A percentile compares a stretch with the other conserved stretches of the same genome.
Conservation (phyloP, 2,329 filamentous ascomycete species). For the Phoma sp. region DNA sequence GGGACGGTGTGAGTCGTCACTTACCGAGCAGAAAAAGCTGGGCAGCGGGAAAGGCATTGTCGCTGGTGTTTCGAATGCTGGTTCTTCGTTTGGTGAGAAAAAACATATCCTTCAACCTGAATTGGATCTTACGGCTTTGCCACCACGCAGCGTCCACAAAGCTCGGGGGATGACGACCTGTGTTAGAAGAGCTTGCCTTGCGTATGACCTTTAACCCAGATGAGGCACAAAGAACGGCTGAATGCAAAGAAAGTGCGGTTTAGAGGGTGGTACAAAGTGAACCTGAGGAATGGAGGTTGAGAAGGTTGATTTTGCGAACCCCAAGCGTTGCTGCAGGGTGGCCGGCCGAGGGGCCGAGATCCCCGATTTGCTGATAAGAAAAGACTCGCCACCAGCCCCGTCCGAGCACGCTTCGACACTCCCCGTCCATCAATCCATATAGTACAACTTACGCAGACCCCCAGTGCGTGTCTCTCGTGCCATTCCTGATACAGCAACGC, state of each 20-base stretch:
- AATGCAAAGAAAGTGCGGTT: conserved; percentile 5
- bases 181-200: conserved; percentile 29
- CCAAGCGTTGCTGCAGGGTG: conserved; percentile 8
- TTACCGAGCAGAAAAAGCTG: conserved; percentile 86
- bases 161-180: conserved; percentile 5
- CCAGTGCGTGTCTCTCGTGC: neutral
- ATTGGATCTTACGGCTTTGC: conserved; percentile 59
- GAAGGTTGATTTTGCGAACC: neutral
- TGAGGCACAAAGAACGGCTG: conserved; percentile 5
- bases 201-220: conserved; percentile 25
- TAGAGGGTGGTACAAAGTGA: conserved; percentile 1
- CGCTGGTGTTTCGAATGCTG: conserved; percentile 66
- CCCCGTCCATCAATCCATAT: neutral
- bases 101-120: conserved; percentile 59
- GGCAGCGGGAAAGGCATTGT: conserved; percentile 76
- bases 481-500: conserved; percentile 6
- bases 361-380: conserved; percentile 4
- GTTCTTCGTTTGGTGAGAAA: conserved; percentile 65
- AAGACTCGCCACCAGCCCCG: neutral
- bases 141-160: conserved; percentile 26
- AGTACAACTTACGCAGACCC: neutral
- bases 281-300: conserved; percentile 8
- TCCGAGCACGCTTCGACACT: neutral
- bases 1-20: conserved; percentile 36
- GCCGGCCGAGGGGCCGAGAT: conserved; percentile 5